Base-by-base conservation (phyloP, 768 basidiomycete genomes). In the Gymnopilus dilepis region DNA sequence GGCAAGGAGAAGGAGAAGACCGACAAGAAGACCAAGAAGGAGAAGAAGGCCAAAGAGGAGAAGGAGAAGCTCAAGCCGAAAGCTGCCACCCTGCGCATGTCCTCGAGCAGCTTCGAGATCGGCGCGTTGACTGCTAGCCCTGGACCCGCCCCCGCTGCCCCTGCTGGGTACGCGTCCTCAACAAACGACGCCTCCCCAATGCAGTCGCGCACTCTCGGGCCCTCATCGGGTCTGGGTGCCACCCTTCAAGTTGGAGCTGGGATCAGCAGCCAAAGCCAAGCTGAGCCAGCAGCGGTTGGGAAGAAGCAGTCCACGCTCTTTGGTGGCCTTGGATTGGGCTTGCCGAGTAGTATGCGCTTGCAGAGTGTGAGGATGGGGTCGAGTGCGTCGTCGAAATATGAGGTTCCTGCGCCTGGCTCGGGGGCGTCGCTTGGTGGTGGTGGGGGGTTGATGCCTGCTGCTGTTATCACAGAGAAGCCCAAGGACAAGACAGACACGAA, bases 41-140 rank as follows among this genome's bases (percentile, higher is more conserved):
- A 78, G 33, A 79, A 79, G 65, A 71, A 75, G 41, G 54, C 41
- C 30, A 67, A 66, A 63, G 68, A 69, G 58, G 67, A 68, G 6
- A 61, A 62, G 30, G 67, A 68, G 34, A 59, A 67, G 12, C 37
- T 22, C 37, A 51, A 37, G 19, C 37, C 26, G 24, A 72, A 75
- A 59, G 68, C 72, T 7, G 75, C 72, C 72, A 77, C 76, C 7
- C 68, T 77, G 7, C 81, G 85, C 21, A 73, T 78, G 62, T 89
- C 88, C 1, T 79, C 83, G 2, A 86, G 86, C 70, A 86, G 84
- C 67, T 91, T 91, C 66, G 90, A 91, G 69, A 82, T 83, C 0
- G 90, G 90, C n/a, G 74, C 78, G 4, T 77, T 84, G 64, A 82
- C 76, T 54, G 73, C 77, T 8, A 76, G 74, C 38, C 75, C 76